Percentiles rank a stretch among this genome's conserved stretches.
Evolutionary conservation across 164 flowering plant genomes (phyloP).

Genomic region (Buxus sempervirens): DNA sequence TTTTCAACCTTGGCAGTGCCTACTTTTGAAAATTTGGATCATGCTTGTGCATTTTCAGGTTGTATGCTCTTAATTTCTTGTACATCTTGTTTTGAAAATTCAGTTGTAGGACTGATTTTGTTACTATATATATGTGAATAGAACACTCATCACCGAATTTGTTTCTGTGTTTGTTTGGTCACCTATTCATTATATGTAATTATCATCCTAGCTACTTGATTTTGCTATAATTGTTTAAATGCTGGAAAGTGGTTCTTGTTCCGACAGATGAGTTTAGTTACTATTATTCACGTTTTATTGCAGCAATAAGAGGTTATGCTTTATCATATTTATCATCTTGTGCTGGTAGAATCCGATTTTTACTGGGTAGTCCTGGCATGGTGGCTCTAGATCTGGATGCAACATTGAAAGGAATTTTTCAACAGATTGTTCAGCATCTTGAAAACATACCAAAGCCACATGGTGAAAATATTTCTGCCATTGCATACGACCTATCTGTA

Average conservation of each 20-base stretch:
- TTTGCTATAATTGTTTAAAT: no score
- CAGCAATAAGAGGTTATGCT: constrained; percentile 97
- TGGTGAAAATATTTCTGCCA: constrained; percentile 80
- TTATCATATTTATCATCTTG: constrained; percentile 86
- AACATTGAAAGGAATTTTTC: constrained; percentile 75
- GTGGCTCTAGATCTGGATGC: constrained; percentile 94
- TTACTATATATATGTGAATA: no score
- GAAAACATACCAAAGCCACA: constrained; percentile 92
- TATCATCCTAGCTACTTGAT: neutral
- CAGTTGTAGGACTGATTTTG: neutral
- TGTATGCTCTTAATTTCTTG: no score
- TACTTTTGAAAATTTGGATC: neutral
- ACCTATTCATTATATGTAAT: neutral
- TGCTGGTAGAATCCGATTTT: constrained; percentile 91
- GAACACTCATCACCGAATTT: neutral
- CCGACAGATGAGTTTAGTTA: neutral
- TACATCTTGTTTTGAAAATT: neutral
- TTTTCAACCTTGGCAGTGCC: no score
- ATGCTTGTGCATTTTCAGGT: no score
- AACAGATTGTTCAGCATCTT: constrained; percentile 80
- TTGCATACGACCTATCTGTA: constrained; percentile 90
- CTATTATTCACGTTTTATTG: constrained; percentile 22
- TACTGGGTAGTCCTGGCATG: constrained; percentile 95
- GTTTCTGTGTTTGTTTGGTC: neutral
- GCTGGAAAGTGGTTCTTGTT: neutral